These are phyloP conservation scores for Pleurotus ostreatus DNA, from an alignment of 768 basidiomycete genomes.

Conservation along the genomic window DNA sequence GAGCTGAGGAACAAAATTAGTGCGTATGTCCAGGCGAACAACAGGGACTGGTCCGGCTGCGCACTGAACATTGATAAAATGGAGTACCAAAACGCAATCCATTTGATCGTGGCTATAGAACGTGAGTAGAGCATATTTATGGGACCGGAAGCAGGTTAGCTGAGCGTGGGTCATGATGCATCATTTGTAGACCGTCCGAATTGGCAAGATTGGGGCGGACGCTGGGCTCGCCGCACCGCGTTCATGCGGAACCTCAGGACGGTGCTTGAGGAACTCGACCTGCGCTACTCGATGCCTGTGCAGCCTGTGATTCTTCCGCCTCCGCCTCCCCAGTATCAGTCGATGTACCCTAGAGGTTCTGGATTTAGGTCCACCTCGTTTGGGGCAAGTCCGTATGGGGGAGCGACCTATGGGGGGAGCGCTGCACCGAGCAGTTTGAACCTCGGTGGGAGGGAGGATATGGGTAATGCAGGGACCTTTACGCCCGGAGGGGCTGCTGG, in stretches of 20 bases:
- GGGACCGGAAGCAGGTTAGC: neutral
- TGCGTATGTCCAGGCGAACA: conserved; percentile 58
- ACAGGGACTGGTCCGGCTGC: conserved; percentile 68
- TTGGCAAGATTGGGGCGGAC: conserved; percentile 86
- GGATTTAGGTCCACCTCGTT: neutral
- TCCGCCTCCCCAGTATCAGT: neutral
- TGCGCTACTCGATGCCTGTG: conserved; percentile 65
- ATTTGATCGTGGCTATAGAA: conserved; percentile 65
- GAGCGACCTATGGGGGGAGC: neutral
- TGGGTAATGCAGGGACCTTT: conserved; percentile 15
- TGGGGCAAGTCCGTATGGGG: neutral
- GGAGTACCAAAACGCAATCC: conserved; percentile 71
- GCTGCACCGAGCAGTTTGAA: neutral
- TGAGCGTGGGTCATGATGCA: neutral
- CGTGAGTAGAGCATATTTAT: conserved; percentile 38
- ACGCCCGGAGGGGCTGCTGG: neutral
- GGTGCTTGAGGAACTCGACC: conserved; percentile 68
- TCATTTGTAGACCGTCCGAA: conserved; percentile 58
- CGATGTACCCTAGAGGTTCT: no score
- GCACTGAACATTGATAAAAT: conserved; percentile 73
- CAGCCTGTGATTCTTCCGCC: conserved; percentile 63
- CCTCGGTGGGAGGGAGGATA: neutral
- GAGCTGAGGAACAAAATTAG: conserved; percentile 56
- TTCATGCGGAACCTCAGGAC: conserved; percentile 77
- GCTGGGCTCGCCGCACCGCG: conserved; percentile 68